Evolutionary conservation across 768 basidiomycete species (phyloP).

Genomic region (Kwoniella pini): DNA sequence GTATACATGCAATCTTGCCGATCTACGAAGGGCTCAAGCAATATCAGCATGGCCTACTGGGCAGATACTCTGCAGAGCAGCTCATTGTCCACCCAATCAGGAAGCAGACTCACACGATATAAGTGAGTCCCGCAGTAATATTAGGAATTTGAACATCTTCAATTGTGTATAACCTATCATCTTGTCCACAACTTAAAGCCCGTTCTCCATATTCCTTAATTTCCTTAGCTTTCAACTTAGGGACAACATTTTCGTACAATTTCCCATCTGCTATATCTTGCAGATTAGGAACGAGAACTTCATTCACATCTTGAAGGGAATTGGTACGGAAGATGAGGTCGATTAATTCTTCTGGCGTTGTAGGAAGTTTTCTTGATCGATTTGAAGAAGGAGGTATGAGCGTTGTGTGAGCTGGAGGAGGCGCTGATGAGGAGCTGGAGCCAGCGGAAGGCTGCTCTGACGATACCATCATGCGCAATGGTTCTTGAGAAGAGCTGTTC

Average conservation of each 20-base stretch:
- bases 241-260: neutral
- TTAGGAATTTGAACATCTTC: conserved; percentile 12
- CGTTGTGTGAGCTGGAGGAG: conserved; percentile 7
- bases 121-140: conserved; percentile 36
- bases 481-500: no score
- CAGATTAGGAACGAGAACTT: conserved; percentile 15
- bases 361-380: neutral
- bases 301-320: neutral
- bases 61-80: no score
- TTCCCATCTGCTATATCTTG: conserved; percentile 15
- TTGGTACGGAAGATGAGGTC: conserved; percentile 6
- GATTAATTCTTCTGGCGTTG: conserved; percentile 13
- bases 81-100: no score
- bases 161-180: conserved; percentile 10
- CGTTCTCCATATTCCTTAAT: conserved; percentile 18
- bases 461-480: no score
- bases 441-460: neutral
- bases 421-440: neutral
- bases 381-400: conserved; percentile 3
- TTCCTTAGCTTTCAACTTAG: conserved; percentile 20
- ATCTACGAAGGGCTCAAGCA: neutral
- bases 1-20: conserved; percentile 19
- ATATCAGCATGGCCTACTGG: conserved; percentile 4
- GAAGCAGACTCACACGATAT: conserved; percentile 30
- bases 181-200: conserved; percentile 16